phyloP scores from a whole-genome alignment of 257 asterid species.

The Capsicum chinense region DNA sequence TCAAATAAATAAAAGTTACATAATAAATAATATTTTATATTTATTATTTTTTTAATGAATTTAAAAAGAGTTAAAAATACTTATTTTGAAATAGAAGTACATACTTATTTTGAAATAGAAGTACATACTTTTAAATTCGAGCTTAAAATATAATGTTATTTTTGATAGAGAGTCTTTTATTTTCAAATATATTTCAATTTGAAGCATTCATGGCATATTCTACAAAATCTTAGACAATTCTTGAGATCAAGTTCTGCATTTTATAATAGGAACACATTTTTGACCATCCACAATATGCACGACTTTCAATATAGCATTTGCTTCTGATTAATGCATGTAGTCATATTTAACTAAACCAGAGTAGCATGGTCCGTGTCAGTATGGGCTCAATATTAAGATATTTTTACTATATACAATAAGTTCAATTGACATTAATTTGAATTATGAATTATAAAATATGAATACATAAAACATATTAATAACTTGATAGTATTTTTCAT shows the following conservation, averaged over 20 bases:
- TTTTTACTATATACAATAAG: too few species aligned
- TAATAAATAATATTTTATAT: background rate
- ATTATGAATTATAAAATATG: too few species aligned
- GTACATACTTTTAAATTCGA: background rate
- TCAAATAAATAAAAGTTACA: too few species aligned
- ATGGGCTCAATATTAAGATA: too few species aligned
- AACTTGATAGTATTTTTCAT: too few species aligned
- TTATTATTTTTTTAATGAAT: background rate
- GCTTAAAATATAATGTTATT: background rate
- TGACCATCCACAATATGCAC: background rate
- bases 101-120: background rate
- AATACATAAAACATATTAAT: too few species aligned
- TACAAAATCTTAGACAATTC: background rate
- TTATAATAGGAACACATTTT: background rate
- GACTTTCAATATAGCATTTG: background rate
- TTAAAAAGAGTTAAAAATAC: background rate
- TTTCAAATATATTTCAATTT: background rate
- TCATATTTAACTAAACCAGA: background rate
- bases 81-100: background rate
- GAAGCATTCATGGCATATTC: background rate
- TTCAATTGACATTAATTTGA: too few species aligned
- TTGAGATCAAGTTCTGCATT: conserved; percentile 10
- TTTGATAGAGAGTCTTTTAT: background rate
- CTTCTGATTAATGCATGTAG: background rate
- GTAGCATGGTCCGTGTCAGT: background rate